These are phyloP conservation scores for Aspergillus quadricinctus DNA, from an alignment of 2,329 filamentous ascomycete species.

Conservation along the genomic window DNA sequence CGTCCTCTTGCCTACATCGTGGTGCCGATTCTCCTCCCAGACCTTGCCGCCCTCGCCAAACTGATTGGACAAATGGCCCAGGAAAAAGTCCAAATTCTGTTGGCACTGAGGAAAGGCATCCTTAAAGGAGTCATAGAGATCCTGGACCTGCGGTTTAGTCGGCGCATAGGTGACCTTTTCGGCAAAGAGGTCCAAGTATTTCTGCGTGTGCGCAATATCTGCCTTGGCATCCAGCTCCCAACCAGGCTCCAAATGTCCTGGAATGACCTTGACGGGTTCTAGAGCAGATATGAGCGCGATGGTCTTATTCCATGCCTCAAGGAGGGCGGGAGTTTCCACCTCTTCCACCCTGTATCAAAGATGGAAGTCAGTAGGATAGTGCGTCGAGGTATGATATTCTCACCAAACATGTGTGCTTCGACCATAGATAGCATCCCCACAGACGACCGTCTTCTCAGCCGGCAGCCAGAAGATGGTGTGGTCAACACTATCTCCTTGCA, in stretches of 20 bases:
- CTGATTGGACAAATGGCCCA: constrained; percentile 30
- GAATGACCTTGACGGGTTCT: constrained; percentile 24
- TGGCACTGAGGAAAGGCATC: constrained; percentile 24
- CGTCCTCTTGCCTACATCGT: constrained; percentile 14
- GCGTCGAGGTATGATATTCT: neutral
- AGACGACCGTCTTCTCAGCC: constrained; percentile 21
- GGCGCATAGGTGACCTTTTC: constrained; percentile 25
- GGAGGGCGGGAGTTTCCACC: constrained; percentile 23
- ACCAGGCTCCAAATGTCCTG: constrained; percentile 24
- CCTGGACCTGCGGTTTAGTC: constrained; percentile 21
- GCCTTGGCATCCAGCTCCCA: constrained; percentile 24
- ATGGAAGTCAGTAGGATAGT: neutral
- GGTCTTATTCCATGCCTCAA: constrained; percentile 23
- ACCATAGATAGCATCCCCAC: constrained; percentile 27
- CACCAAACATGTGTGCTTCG: constrained; percentile 30
- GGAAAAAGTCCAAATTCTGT: constrained; percentile 32
- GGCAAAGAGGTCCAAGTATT: constrained; percentile 26
- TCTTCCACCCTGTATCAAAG: constrained; percentile 23
- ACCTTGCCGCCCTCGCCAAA: constrained; percentile 28
- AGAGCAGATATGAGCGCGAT: constrained; percentile 25
- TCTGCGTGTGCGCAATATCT: constrained; percentile 26
- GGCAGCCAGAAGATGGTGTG: constrained; percentile 30
- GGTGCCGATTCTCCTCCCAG: constrained; percentile 32
- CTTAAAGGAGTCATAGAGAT: constrained; percentile 27
- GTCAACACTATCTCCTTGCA: constrained; percentile 30